Evolutionary conservation across 306 rosid species (phyloP).

Genomic region (Quercus suber): DNA sequence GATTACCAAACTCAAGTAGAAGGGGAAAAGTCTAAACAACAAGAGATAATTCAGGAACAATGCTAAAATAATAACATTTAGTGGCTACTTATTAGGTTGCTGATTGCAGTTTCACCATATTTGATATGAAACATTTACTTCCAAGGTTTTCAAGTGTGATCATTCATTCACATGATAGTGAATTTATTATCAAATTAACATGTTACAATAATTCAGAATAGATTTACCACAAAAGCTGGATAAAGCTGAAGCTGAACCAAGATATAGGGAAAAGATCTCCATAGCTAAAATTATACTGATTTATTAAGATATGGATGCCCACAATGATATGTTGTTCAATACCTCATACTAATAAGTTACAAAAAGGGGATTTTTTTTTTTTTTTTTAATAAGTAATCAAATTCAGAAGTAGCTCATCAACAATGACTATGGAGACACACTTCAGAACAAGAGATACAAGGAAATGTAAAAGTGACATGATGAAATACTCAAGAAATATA

Average conservation of each 20-base stretch:
- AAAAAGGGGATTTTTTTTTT: not conserved
- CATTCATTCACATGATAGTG: not conserved
- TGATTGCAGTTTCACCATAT: not conserved
- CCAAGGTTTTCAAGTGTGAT: not conserved
- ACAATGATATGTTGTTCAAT: not conserved
- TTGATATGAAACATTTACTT: not conserved
- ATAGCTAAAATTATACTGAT: not conserved
- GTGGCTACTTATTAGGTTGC: not conserved
- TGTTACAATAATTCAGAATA: not conserved
- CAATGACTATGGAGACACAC: no score
- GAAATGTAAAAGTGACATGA: no score
- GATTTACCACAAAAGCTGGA: not conserved
- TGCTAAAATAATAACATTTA: not conserved
- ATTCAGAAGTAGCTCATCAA: not conserved
- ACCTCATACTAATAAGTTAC: not conserved
- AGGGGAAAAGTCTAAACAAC: not conserved
- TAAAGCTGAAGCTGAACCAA: not conserved
- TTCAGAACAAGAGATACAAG: no score
- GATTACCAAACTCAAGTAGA: not conserved
- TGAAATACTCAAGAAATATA: no score
- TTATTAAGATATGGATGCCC: not conserved
- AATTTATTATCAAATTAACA: not conserved
- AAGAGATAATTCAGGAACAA: not conserved
- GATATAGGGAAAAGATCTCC: not conserved
- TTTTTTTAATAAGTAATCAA: no score